Percentiles rank a stretch among this genome's conserved stretches.
Evolutionary conservation across 2,329 filamentous ascomycete species (phyloP).

Genomic region (Aspergillus pseudoterreus): DNA sequence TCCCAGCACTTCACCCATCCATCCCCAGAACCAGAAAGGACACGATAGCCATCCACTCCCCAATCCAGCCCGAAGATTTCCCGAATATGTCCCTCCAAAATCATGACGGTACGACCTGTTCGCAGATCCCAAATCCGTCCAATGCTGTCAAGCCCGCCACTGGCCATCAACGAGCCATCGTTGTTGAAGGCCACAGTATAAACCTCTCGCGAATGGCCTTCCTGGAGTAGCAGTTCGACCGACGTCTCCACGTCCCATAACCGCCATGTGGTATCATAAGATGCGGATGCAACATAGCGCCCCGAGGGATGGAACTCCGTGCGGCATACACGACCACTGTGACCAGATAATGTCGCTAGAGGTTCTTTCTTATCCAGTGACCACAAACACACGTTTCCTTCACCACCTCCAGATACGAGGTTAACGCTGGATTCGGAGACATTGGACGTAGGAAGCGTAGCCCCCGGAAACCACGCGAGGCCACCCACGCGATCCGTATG

Average conservation of each 20-base stretch:
- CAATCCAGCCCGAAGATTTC: conserved; percentile 93
- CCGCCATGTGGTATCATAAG: conserved; percentile 94
- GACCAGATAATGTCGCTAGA: conserved; percentile 74
- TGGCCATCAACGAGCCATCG: conserved; percentile 86
- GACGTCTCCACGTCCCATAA: conserved; percentile 90
- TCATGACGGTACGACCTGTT: conserved; percentile 91
- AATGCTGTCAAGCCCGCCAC: conserved; percentile 90
- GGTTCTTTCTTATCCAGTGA: conserved; percentile 83
- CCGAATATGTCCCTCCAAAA: conserved; percentile 87
- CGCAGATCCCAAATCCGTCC: conserved; percentile 93
- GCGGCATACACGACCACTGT: conserved; percentile 81
- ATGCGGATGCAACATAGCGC: conserved; percentile 83
- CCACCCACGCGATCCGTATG: conserved; percentile 89
- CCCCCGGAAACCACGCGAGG: conserved; percentile 81
- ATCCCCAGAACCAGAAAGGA: conserved; percentile 87
- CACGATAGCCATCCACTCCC: conserved; percentile 84
- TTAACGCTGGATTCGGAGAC: conserved; percentile 74
- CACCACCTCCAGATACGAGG: conserved; percentile 84
- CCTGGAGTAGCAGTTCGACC: conserved; percentile 80
- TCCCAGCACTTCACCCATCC: conserved; percentile 99
- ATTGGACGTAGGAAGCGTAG: conserved; percentile 67
- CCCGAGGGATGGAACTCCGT: conserved; percentile 95
- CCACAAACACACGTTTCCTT: conserved; percentile 86
- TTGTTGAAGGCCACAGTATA: conserved; percentile 86
- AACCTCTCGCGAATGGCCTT: conserved; percentile 91